A percentile compares a stretch with the other conserved stretches of the same genome.
These are phyloP conservation scores for Aspergillus sclerotiicarbonarius DNA, from an alignment of 495 filamentous ascomycete species.

Conservation along the genomic window DNA sequence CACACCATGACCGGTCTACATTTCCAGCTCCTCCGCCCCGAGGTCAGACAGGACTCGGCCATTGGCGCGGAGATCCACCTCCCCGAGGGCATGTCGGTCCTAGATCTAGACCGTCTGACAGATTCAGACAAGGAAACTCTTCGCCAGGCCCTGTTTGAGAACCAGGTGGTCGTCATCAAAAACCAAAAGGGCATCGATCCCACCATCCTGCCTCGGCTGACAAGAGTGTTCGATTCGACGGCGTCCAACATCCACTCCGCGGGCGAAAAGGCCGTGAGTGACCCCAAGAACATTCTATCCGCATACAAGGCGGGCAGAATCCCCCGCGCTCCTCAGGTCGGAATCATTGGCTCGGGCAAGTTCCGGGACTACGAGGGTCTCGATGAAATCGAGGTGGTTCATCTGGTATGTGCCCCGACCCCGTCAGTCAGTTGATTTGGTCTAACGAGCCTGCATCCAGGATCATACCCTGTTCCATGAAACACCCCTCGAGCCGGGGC, in stretches of 20 bases:
- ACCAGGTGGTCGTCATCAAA: slow-evolving; percentile 13
- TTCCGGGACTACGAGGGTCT: background rate
- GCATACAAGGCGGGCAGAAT: slow-evolving; percentile 19
- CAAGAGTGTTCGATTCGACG: slow-evolving; percentile 16
- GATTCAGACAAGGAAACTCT: background rate
- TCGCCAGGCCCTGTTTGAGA: slow-evolving; percentile 9
- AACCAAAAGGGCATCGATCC: slow-evolving; percentile 17
- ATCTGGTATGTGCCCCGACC: background rate
- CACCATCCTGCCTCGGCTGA: slow-evolving; percentile 11
- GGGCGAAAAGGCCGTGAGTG: slow-evolving; percentile 16
- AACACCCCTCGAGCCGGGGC: background rate
- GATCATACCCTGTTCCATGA: background rate
- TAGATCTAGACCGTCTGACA: background rate
- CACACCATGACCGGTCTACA: background rate
- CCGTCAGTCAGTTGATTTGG: background rate
- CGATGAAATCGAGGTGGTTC: background rate
- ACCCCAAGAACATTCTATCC: slow-evolving; percentile 17
- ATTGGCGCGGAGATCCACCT: background rate
- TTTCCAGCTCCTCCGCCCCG: background rate
- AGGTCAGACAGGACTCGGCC: background rate
- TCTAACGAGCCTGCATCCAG: background rate
- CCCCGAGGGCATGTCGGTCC: background rate
- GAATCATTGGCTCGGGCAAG: background rate
- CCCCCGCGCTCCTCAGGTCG: background rate
- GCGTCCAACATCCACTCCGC: slow-evolving; percentile 10